Conservation (phyloP, 2,329 filamentous ascomycete species). For the Apiospora phragmitis region DNA sequence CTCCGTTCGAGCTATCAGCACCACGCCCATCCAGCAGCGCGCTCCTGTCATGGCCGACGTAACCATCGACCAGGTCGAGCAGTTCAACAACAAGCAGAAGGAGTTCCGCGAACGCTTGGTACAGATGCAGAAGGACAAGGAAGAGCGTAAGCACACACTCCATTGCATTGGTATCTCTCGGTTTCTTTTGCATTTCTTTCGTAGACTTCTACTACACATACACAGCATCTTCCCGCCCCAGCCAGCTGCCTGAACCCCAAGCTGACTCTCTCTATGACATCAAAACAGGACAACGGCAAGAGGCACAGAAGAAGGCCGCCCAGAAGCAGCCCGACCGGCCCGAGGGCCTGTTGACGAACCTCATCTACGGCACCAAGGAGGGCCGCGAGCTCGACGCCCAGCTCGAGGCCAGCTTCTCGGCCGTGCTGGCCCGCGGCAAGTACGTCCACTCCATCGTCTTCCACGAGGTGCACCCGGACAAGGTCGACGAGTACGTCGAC, state of each 20-base stretch:
- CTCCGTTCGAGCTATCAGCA: constrained; percentile 58
- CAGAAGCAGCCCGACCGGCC: constrained; percentile 62
- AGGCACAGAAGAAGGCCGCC: constrained; percentile 55
- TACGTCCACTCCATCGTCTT: constrained; percentile 98
- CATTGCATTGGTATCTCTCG: constrained; percentile 30
- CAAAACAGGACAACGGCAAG: constrained; percentile 25
- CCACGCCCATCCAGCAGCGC: constrained; percentile 48
- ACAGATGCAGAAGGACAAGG: constrained; percentile 75
- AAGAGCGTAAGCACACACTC: constrained; percentile 73
- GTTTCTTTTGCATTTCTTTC: neutral
- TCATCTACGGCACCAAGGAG: constrained; percentile 97
- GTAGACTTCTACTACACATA: neutral
- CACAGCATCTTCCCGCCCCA: constrained; percentile 23
- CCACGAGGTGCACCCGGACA: constrained; percentile 93
- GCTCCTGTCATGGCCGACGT: constrained; percentile 87
- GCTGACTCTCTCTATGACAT: constrained; percentile 55
- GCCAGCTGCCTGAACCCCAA: constrained; percentile 43
- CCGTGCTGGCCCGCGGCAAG: constrained; percentile 92
- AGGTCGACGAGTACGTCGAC: constrained; percentile 90
- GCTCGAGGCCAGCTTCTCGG: constrained; percentile 93
- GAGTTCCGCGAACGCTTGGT: constrained; percentile 82
- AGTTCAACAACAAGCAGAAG: constrained; percentile 82
- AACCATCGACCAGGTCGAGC: constrained; percentile 66
- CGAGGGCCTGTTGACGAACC: constrained; percentile 72
- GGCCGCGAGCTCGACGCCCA: constrained; percentile 92